Evolutionary conservation across 2,329 filamentous ascomycete species (phyloP).

Genomic region (Fusarium chaquense): DNA sequence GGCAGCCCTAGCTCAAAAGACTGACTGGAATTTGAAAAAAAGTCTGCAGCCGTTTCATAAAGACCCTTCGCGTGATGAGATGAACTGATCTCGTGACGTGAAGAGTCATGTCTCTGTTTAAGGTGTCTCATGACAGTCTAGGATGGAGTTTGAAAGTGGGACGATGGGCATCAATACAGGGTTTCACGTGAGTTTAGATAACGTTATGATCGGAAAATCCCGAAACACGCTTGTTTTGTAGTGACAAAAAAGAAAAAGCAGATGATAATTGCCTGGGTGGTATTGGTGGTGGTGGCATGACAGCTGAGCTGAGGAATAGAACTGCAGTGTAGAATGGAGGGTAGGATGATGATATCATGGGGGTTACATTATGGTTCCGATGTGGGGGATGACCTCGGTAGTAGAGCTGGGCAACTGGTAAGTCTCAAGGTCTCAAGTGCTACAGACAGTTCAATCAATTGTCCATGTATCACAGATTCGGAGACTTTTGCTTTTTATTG

Average conservation of each 20-base stretch:
- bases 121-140: conserved; percentile 25
- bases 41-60: conserved; percentile 24
- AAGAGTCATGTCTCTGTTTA: conserved; percentile 27
- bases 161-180: conserved; percentile 8
- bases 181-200: conserved; percentile 12
- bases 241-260: conserved; percentile 19
- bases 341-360: conserved; percentile 48
- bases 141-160: conserved; percentile 7
- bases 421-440: background rate
- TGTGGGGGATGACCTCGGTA: conserved; percentile 28
- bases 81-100: conserved; percentile 28
- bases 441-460: background rate
- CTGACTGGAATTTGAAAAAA: conserved; percentile 17
- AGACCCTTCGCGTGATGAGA: conserved; percentile 26
- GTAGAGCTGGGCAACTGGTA: background rate
- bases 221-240: conserved; percentile 23
- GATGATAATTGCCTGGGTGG: conserved; percentile 26
- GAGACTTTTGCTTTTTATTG: conserved; percentile 9
- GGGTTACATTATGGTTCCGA: conserved; percentile 31
- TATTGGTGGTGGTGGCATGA: conserved; percentile 38
- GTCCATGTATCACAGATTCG: conserved; percentile 4
- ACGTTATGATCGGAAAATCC: conserved; percentile 36
- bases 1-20: background rate
- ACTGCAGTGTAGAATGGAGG: conserved; percentile 28
- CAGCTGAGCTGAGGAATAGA: conserved; percentile 20